Percentiles rank a stretch among this genome's conserved stretches.
phyloP scores from a whole-genome alignment of 169 alveolate species.

The Plasmodium chabaudi region DNA sequence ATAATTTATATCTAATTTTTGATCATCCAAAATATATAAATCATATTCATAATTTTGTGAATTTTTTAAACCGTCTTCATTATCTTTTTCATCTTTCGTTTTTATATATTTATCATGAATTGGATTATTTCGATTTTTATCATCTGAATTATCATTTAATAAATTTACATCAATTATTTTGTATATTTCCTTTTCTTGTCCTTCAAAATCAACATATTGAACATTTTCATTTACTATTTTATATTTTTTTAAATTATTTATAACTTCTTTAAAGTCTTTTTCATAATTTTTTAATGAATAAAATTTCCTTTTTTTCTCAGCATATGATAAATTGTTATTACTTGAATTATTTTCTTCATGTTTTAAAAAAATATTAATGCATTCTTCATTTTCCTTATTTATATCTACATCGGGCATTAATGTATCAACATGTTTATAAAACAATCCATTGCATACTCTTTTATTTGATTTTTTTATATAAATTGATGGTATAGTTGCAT shows the following conservation, averaged over 20 bases:
- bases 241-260: constrained; percentile 65
- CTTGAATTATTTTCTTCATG: constrained; percentile 43
- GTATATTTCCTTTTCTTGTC: constrained; percentile 33
- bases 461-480: constrained; percentile 63
- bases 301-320: constrained; percentile 58
- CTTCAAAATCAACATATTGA: constrained; percentile 48
- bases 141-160: constrained; percentile 11
- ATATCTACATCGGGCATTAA: constrained; percentile 26
- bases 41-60: constrained; percentile 45
- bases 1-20: constrained; percentile 45
- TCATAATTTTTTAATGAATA: constrained; percentile 38
- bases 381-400: constrained; percentile 50
- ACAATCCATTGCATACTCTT: constrained; percentile 59
- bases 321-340: background rate
- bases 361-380: constrained; percentile 51
- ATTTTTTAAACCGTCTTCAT: background rate
- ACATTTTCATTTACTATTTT: constrained; percentile 66
- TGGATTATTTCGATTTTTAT: background rate
- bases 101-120: background rate
- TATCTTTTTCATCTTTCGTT: background rate
- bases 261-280: constrained; percentile 60
- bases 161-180: constrained; percentile 72
- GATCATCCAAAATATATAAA: constrained; percentile 53
- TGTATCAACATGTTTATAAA: constrained; percentile 65
- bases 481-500: constrained; percentile 63